These are phyloP conservation scores for Berkeleyomyces rouxiae DNA, from an alignment of 2,329 filamentous ascomycete genomes.

Conservation along the genomic window DNA sequence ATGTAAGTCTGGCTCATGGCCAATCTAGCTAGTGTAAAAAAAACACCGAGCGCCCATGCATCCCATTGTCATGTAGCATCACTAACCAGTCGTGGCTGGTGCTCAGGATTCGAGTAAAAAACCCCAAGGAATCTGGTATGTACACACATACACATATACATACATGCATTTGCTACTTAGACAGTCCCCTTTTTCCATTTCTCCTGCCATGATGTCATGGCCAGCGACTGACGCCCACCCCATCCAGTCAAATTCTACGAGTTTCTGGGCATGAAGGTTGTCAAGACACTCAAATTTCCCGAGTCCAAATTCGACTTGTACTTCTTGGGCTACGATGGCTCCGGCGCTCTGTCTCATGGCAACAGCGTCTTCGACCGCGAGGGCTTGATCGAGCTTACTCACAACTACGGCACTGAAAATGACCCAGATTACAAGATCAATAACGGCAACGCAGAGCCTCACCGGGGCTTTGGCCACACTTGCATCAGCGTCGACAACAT, in stretches of 20 bases:
- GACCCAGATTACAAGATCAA: constrained; percentile 65
- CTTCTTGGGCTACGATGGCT: constrained; percentile 78
- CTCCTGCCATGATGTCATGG: neutral
- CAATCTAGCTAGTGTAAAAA: neutral
- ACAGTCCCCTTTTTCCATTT: neutral
- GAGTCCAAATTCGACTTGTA: constrained; percentile 90
- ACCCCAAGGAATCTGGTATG: constrained; percentile 63
- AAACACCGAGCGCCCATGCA: neutral
- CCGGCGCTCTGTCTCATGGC: constrained; percentile 55
- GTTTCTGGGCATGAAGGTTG: constrained; percentile 69
- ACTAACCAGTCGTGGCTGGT: constrained; percentile 8
- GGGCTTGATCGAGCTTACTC: constrained; percentile 73
- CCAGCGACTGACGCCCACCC: constrained; percentile 6
- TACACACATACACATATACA: too few species aligned
- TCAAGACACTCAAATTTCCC: constrained; percentile 67
- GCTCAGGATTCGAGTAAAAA: constrained; percentile 75
- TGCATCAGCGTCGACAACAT: constrained; percentile 73
- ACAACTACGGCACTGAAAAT: constrained; percentile 76
- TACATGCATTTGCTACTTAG: neutral
- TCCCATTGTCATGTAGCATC: neutral
- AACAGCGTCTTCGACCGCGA: constrained; percentile 64
- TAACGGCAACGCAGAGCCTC: constrained; percentile 83
- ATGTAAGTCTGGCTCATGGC: constrained; percentile 40
- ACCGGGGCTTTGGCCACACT: constrained; percentile 71
- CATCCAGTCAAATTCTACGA: constrained; percentile 74